A percentile compares a stretch with the other conserved stretches of the same genome.
These are phyloP conservation scores for Sarcomyxa edulis DNA, from an alignment of 768 basidiomycete species.

Conservation along the genomic window DNA sequence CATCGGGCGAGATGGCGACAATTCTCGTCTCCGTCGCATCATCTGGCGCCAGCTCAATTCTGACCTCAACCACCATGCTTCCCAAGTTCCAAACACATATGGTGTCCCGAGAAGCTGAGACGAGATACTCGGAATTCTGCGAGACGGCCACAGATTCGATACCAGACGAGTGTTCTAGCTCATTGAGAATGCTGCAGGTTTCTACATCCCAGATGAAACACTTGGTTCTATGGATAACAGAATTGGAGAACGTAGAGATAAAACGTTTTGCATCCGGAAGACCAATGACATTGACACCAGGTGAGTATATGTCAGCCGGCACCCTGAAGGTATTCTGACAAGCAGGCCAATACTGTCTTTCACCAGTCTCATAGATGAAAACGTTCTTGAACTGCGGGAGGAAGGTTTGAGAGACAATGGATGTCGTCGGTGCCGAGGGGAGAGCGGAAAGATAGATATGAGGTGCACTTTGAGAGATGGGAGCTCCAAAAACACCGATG, in stretches of 20 bases:
- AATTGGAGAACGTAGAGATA: no score
- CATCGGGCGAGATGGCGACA: no score
- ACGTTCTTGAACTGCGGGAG: neutral
- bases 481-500: slow-evolving; percentile 19
- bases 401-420: slow-evolving; percentile 14
- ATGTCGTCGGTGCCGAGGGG: slow-evolving; percentile 24
- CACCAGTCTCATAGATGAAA: neutral
- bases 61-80: no score
- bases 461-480: slow-evolving; percentile 23
- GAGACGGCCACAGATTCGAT: slow-evolving; percentile 20
- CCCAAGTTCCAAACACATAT: no score
- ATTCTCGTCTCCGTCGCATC: no score
- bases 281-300: no score
- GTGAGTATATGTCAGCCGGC: no score
- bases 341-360: neutral
- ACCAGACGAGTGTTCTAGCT: neutral
- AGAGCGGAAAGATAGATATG: slow-evolving; percentile 36
- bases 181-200: slow-evolving; percentile 4
- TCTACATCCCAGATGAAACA: slow-evolving; percentile 17
- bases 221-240: no score
- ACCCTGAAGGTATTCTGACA: neutral
- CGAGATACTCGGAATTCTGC: slow-evolving; percentile 16
- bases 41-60: no score
- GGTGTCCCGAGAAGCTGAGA: slow-evolving; percentile 19
- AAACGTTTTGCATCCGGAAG: no score